Evolutionary conservation across 108 stramenopile species (phyloP).

Genomic region (Nitzschia sp.): DNA sequence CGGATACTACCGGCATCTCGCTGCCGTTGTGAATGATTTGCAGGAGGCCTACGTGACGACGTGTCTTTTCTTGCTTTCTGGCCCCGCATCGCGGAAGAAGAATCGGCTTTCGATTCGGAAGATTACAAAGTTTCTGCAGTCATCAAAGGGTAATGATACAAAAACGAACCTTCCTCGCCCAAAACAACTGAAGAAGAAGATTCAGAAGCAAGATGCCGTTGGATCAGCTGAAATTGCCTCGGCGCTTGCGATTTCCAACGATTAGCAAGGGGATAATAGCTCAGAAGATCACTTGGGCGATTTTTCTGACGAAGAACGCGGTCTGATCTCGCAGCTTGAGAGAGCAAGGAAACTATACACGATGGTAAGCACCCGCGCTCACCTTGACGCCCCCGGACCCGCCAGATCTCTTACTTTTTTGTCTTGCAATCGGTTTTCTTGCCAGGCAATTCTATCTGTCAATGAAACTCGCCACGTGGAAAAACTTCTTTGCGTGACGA

Average conservation of each 20-base stretch:
- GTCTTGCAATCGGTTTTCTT: too few relatives aligned
- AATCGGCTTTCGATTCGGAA: conserved; percentile 33
- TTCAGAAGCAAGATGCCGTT: too few relatives aligned
- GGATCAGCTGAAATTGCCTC: not conserved
- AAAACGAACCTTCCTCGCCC: too few relatives aligned
- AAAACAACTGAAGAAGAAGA: too few relatives aligned
- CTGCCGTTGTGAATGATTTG: conserved; percentile 47
- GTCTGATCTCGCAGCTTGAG: conserved; percentile 3
- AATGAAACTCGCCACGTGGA: conserved; percentile 25
- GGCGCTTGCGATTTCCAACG: not conserved
- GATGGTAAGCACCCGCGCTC: conserved; percentile 36
- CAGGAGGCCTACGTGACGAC: conserved; percentile 46
- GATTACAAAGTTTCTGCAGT: conserved; percentile 30
- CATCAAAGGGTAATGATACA: too few relatives aligned
- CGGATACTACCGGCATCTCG: conserved; percentile 42
- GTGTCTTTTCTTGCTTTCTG: conserved; percentile 24
- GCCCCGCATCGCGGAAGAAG: conserved; percentile 11
- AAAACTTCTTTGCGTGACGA: conserved; percentile 24
- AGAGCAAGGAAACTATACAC: conserved; percentile 44
- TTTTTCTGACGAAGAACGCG: conserved; percentile 14
- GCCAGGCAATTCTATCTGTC: conserved; percentile 36
- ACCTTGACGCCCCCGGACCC: too few relatives aligned
- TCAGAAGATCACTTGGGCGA: too few relatives aligned
- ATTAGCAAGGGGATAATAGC: too few relatives aligned
- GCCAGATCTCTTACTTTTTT: too few relatives aligned